Evolutionary conservation across 345 rosid species (phyloP), one percentile per base, ranked within the genome.

Genomic region (Eutrema yunnanense): DNA sequence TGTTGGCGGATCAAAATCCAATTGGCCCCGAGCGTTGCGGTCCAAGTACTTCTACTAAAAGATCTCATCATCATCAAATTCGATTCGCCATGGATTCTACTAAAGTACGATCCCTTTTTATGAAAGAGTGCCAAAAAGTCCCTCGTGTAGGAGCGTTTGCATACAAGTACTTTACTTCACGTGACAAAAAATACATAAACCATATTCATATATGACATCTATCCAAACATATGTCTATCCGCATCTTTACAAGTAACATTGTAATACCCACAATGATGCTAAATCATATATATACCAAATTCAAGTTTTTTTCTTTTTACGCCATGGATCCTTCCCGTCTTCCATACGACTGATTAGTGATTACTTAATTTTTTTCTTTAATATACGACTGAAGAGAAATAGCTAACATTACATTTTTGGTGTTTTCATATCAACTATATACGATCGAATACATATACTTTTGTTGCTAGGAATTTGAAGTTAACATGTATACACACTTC

Each of bases 111-210:
- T 74, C 78, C 43, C 11, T 61, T 43, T 75, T 75, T 68, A 6
- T 53, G 51, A 53, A 68, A 62, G 79, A 68, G 6, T 69, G 40
- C 58, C 74, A 75, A 16, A 75, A 75, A 68, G 50, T 46, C 2
- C 64, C 74, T 53, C 69, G 79, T 61, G 74, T 75, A 12, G 79
- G 79, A 68, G 58, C 64, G 53, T 50, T 12, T 40, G 79, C 79
- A 14, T 75, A 26, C 36, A 69, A 62, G 36, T 69, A 53, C 9
- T 75, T 68, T 53, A 75, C 79, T 8, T 68, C 65, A 33, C 79
- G 79, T 48, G 79, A 75, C 69, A 75, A 75, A 69, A 65, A 43
- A 6, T 74, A 74, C 40, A 16, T 38, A 22, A 43, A 67, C 66
- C 42, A 58, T 50, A 54, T 42, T 52, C 67, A 37, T 38, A 48